Conservation (phyloP, 495 filamentous ascomycete genomes). For the Cryomyces antarcticus region DNA sequence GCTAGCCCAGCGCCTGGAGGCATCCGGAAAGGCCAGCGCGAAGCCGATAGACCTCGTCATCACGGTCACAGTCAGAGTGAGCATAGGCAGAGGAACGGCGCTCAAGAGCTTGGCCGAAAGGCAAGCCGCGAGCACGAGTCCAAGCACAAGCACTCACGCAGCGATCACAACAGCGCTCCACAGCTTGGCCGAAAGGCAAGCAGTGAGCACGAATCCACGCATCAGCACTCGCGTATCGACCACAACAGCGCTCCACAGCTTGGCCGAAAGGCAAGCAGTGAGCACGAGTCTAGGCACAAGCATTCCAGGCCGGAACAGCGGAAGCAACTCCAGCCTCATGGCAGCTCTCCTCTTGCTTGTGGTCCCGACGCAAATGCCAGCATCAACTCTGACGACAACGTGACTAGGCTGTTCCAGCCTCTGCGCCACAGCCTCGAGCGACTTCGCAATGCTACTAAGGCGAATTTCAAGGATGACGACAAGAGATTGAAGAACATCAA, state of each 20-base stretch:
- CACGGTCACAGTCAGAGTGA: too few species aligned
- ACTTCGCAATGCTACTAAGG: slow-evolving; percentile 40
- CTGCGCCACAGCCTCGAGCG: slow-evolving; percentile 36
- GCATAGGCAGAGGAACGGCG: too few species aligned
- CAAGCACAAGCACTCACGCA: too few species aligned
- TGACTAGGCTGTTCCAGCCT: slow-evolving; percentile 37
- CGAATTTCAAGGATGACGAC: slow-evolving; percentile 37
- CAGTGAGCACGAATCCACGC: too few species aligned
- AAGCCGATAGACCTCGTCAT: too few species aligned
- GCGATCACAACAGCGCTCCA: too few species aligned
- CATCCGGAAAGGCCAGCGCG: background rate
- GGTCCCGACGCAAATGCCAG: slow-evolving; percentile 4
- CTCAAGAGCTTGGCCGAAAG: too few species aligned
- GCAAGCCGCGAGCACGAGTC: too few species aligned
- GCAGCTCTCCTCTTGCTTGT: slow-evolving; percentile 3
- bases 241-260: too few species aligned
- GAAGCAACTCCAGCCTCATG: slow-evolving; percentile 4
- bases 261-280: too few species aligned
- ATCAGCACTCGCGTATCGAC: too few species aligned
- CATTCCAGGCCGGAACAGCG: slow-evolving; percentile 16
- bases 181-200: too few species aligned
- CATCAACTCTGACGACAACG: slow-evolving; percentile 25
- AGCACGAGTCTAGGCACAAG: slow-evolving; percentile 3
- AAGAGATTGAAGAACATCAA: slow-evolving; percentile 35
- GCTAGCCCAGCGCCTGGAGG: slow-evolving; percentile 4